Base-by-base conservation (phyloP, 345 rosid genomes). In the Adansonia digitata region DNA sequence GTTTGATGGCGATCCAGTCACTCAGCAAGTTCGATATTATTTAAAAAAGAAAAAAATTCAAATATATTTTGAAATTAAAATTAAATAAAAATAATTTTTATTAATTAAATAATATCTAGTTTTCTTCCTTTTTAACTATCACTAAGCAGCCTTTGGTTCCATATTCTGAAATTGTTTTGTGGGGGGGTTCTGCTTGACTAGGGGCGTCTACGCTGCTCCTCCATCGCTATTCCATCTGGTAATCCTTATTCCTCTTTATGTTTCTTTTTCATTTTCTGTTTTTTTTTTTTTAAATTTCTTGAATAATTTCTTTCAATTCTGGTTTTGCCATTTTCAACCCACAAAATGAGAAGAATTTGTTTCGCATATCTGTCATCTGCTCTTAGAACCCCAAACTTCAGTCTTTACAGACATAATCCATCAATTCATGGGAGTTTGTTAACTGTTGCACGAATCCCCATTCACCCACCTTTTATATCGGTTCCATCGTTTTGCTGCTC, bases 401-500 rank as follows among this genome's bases (percentile, higher is more conserved):
- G 29, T 9, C 42, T 29, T 9, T 69, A 24, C 72, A 69, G 48
- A 29, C 40, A 18, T 10, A 69, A 18, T 5, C 18, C 56, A 5
- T 29, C 35, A 46, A 20, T 66, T 12, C n/a, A 14, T 67, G 55
- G 13, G 18, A 63, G 69, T 63, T 74, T 53, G 9, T 3, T 37
- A 12, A 20, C 45, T 13, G 37, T 64, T 56, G 52, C 70, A 13
- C 69, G 1, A 5, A 31, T 10, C 0, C 39, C 62, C 69, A 22
- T 74, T 26, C 51, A 76, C 40, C 8, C 74, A 22, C 73, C 62
- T 20, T 22, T 62, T 7, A 69, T 12, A 12, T 18, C 45, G 46
- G 1, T 43, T 20, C 51, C 75, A 7, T 60, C 75, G 8, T 78
- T 79, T 60, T 83, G 77, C 60, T 83, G 77, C 60, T 85, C 86